Percentiles rank a stretch among this genome's conserved stretches.
Evolutionary conservation across 768 basidiomycete species (phyloP).

Genomic region (Phaeotremella fagi): DNA sequence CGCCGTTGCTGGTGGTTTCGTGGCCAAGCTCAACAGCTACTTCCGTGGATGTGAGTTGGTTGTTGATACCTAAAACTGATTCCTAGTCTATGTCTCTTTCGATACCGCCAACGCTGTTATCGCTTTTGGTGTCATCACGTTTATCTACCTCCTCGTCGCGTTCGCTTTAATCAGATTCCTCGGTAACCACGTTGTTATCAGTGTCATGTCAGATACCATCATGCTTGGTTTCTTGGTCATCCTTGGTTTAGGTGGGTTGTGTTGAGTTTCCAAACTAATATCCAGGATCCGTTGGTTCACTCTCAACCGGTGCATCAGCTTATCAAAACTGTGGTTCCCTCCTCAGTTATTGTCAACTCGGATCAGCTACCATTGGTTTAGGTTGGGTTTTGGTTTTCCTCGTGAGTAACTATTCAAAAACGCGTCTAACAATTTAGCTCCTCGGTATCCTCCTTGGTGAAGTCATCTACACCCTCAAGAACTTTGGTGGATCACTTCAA

Average conservation of each 20-base stretch:
- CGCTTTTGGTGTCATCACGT: slow-evolving; percentile 20
- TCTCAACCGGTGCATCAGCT: slow-evolving; percentile 13
- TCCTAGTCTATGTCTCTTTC: slow-evolving; percentile 10
- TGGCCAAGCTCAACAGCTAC: slow-evolving; percentile 10
- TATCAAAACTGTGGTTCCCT: no score
- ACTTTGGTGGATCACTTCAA: slow-evolving; percentile 14
- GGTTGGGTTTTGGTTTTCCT: slow-evolving; percentile 33
- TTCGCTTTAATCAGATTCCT: slow-evolving; percentile 21
- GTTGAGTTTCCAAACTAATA: neutral
- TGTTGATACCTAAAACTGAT: slow-evolving; percentile 6
- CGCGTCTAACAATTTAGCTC: slow-evolving; percentile 6
- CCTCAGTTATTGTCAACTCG: slow-evolving; percentile 8
- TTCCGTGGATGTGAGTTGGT: slow-evolving; percentile 8
- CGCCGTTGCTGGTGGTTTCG: slow-evolving; percentile 27
- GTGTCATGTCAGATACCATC: slow-evolving; percentile 68
- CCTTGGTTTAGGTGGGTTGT: slow-evolving; percentile 49
- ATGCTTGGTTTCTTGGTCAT: slow-evolving; percentile 60
- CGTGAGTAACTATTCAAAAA: slow-evolving; percentile 6
- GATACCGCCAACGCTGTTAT: slow-evolving; percentile 31
- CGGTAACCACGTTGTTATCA: slow-evolving; percentile 62
- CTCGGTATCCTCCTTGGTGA: slow-evolving; percentile 28
- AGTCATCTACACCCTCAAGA: slow-evolving; percentile 26
- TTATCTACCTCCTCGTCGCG: slow-evolving; percentile 22
- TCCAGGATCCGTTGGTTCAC: slow-evolving; percentile 8
- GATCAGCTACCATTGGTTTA: slow-evolving; percentile 25